Base-by-base conservation (phyloP, 2,329 filamentous ascomycete species). In the Pestalotiopsis fici region DNA sequence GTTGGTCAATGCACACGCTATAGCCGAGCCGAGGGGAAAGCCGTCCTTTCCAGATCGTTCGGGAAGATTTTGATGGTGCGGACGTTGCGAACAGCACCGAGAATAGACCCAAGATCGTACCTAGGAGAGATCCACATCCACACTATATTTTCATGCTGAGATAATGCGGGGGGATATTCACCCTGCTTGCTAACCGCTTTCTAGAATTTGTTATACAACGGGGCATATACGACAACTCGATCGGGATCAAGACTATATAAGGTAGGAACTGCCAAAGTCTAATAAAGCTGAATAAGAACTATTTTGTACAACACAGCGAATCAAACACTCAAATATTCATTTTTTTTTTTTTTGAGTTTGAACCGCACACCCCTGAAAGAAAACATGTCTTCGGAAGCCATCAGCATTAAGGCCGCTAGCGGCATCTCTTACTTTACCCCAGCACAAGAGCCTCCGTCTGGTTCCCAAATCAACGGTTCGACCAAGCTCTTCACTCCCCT, bases 401-500 rank as follows among this genome's bases (percentile, higher is more conserved):
- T 76, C 39, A 69, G 68, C 28, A 77, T 76, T 68, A 71, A 68
- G 39, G 69, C 73, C 35, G 76, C 75, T 35, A 63, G 70, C 28
- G 77, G 75, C 55, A 71, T 83, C 61, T 81, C 83, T 25, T 83
- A 79, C 73, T 83, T 77, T 74, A 82, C 80, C 2, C 81, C 82
- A 1, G 76, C 74, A 5, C 81, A 83, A 64, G 69, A 77, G 1
- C 80, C 80, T 2, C 75, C 79, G 2, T 71, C 80, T 0, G 82
- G 81, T 11, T 80, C 80, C 2, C 82, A 85, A 57, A 78, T 82
- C 68, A 81, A 82, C 70, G 65, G 71, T 18, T 68, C 69, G 2
- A 50, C 83, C 12, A 87, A 86, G 67, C 78, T 85, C 25, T 85
- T 85, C 74, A 80, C 77, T 0, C 84, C 85, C 0, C 72, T 86